Evolutionary conservation across 2,329 filamentous ascomycete genomes (phyloP), one percentile per base, ranked within the genome.

Genomic region (Mycosphaerelloides madeirae): DNA sequence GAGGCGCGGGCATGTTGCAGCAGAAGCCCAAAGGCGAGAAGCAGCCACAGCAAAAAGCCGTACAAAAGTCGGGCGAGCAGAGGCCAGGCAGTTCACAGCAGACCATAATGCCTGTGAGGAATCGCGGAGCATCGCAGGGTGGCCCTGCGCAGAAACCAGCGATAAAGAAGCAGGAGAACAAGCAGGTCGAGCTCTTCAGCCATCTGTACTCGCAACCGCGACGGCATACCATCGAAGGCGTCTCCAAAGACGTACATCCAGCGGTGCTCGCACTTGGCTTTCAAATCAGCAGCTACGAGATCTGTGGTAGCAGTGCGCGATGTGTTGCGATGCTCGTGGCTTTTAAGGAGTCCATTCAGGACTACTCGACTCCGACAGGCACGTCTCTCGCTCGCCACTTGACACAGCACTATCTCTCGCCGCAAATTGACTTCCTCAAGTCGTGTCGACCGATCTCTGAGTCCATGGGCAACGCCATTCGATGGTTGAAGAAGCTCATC

Each of bases 381-480:
- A 89, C 84, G 46, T 90, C 89, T 31, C 79, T 98, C 32, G 85
- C 89, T 15, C 84, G 93, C 28, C 90, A 98, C 71, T 83, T 98
- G 58, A 93, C 88, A 25, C 85, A 87, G 9, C 88, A 97, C 67
- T 83, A 88, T 53, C 81, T 98, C 48, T 93, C 89, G 60, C 87
- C 90, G 29, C 93, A 98, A 68, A 96, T 98, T 61, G 89, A 94
- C 54, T 96, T 94, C 63, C 78, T 98, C 49, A 87, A 87, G 48
- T 88, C 88, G 55, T 96, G 90, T 62, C 83, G 93, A n/a, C 90
- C 93, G 28, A 86, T 98, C 69, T 94, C 87, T 55, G 93, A 95
- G 68, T 88, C 87, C 50, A 95, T 97, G 83, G 93, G 93, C 49
- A 98, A 97, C 65, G 89, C 89, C 29, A 95, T 98, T 63, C 81